Conservation (phyloP, 2,329 filamentous ascomycete species). For the Cladorrhinum sp. region DNA sequence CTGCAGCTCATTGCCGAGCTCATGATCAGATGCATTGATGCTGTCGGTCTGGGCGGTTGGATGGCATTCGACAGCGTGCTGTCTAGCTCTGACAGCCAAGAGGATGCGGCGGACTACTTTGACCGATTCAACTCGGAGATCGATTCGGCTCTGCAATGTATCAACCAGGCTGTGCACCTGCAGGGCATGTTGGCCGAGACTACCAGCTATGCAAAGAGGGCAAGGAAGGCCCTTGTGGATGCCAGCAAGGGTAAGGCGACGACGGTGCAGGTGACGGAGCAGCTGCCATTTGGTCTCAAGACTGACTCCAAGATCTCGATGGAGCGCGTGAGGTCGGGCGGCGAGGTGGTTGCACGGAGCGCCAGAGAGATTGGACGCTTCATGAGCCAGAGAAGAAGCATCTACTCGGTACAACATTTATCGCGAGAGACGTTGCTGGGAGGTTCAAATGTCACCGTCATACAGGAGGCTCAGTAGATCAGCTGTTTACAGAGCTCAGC, state of each 20-base stretch:
- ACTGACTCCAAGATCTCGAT: conserved; percentile 48
- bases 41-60: conserved; percentile 73
- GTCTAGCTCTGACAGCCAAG: conserved; percentile 40
- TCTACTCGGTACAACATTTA: conserved; percentile 81
- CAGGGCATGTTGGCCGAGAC: conserved; percentile 64
- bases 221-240: conserved; percentile 25
- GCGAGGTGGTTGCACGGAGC: conserved; percentile 67
- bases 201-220: conserved; percentile 55
- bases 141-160: conserved; percentile 66
- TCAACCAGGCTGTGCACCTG: conserved; percentile 66
- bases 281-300: conserved; percentile 74
- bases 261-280: conserved; percentile 20
- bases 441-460: conserved; percentile 10
- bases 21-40: conserved; percentile 70
- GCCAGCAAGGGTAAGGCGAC: conserved; percentile 25
- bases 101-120: conserved; percentile 62
- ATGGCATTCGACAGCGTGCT: conserved; percentile 59
- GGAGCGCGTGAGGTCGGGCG: conserved; percentile 63
- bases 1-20: conserved; percentile 70
- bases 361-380: conserved; percentile 72
- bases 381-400: conserved; percentile 73
- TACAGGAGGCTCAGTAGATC: conserved; percentile 23
- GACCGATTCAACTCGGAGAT: conserved; percentile 65
- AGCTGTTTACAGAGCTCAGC: background rate
- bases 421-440: conserved; percentile 47